Conservation (phyloP, 1,284 basidiomycete species). For the Cutaneotrichosporon arboriforme region DNA sequence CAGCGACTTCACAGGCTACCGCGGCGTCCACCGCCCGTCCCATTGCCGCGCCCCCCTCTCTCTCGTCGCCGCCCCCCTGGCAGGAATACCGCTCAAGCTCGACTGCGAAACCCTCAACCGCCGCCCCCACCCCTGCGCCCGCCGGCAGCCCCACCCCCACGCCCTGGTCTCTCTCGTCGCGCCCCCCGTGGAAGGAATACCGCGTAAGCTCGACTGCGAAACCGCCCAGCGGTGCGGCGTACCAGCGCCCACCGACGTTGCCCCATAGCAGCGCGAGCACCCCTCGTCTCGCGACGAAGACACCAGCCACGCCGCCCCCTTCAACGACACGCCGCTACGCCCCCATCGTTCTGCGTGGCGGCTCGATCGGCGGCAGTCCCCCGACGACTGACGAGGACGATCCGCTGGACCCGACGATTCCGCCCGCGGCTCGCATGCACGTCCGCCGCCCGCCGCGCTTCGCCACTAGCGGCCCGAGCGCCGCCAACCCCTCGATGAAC, state of each 20-base stretch:
- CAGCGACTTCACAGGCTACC: neutral
- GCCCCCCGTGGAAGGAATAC: neutral
- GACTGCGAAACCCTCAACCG: neutral
- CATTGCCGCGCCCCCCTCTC: too few relatives aligned
- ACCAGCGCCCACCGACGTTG: too few relatives aligned
- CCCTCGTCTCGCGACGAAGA: too few relatives aligned
- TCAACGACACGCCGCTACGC: neutral
- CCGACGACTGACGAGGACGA: constrained; percentile 33
- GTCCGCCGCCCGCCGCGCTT: constrained; percentile 13
- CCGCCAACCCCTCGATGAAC: neutral
- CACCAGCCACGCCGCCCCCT: too few relatives aligned
- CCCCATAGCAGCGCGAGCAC: too few relatives aligned
- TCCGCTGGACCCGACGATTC: constrained; percentile 16
- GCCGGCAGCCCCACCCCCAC: too few relatives aligned
- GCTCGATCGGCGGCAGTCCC: constrained; percentile 27
- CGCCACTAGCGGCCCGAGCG: neutral
- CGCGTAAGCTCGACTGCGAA: too few relatives aligned
- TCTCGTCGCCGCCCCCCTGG: neutral
- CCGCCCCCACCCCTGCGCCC: too few relatives aligned
- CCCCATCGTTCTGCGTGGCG: neutral
- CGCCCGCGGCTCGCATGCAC: constrained; percentile 4
- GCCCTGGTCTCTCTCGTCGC: too few relatives aligned
- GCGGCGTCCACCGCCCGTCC: neutral
- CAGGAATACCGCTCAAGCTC: neutral
- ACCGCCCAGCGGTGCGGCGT: neutral